These are phyloP conservation scores for Pneumocystis murina DNA, from an alignment of 1,139 yeast species.

Conservation along the genomic window DNA sequence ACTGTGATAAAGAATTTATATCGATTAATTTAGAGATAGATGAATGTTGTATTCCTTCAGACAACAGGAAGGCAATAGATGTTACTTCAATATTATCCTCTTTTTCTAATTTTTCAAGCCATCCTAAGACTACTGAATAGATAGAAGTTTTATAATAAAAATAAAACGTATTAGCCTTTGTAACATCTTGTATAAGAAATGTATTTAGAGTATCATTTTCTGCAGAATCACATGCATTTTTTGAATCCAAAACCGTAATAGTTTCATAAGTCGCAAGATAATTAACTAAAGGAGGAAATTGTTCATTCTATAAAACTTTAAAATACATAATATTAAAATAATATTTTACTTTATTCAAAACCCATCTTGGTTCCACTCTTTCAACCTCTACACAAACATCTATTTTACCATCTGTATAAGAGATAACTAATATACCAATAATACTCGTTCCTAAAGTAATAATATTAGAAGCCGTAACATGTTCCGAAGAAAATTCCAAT, in stretches of 20 bases:
- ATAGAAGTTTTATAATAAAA: background rate
- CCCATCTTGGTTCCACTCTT: slow-evolving; percentile 1
- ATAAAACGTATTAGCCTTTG: background rate
- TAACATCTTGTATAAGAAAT: background rate
- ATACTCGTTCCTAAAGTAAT: slow-evolving; percentile 5
- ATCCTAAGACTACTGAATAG: background rate
- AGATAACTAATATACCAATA: slow-evolving; percentile 6
- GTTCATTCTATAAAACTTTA: background rate
- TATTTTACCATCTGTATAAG: slow-evolving; percentile 9
- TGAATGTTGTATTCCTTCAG: background rate
- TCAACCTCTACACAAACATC: slow-evolving; percentile 9
- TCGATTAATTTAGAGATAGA: background rate
- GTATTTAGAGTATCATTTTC: background rate
- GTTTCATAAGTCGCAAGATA: background rate
- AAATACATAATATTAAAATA: background rate
- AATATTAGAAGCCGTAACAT: slow-evolving; percentile 4
- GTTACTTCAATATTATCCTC: background rate
- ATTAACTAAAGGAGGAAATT: background rate
- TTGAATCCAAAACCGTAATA: background rate
- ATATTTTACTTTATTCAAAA: background rate
- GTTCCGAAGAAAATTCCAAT: slow-evolving; percentile 5
- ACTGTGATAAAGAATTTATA: background rate
- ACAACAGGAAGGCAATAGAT: background rate
- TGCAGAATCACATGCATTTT: background rate
- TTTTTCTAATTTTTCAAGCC: background rate